A percentile compares a stretch with the other conserved stretches of the same genome.
Evolutionary conservation across 306 rosid genomes (phyloP).

Genomic region (barrel medic (Medicago truncatula)): MtrunA17r5.0-ANR NC_053047.1:28204001-28204500

Average conservation of each 20-base stretch:
- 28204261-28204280: conserved; percentile 40
- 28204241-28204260: conserved; percentile 50
- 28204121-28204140: conserved; percentile 65
- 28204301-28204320: conserved; percentile 60
- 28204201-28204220: conserved; percentile 53
- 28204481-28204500: too few relatives aligned
- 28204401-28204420: too few relatives aligned
- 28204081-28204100: conserved; percentile 71
- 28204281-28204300: conserved; percentile 48
- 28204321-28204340: conserved; percentile 36
- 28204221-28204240: conserved; percentile 78
- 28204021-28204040: conserved; percentile 45
- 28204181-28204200: conserved; percentile 43
- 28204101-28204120: conserved; percentile 61
- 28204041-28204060: conserved; percentile 53
- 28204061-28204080: conserved; percentile 56
- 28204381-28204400: fast-evolving
- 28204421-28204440: too few relatives aligned
- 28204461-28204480: too few relatives aligned
- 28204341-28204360: conserved; percentile 11
- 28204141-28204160: conserved; percentile 56
- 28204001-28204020: conserved; percentile 41
- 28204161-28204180: conserved; percentile 36
- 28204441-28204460: too few relatives aligned
- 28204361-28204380: background rate